These are phyloP conservation scores for Aspergillus sp. DNA, from an alignment of 2,329 filamentous ascomycete genomes.

Conservation along the genomic window DNA sequence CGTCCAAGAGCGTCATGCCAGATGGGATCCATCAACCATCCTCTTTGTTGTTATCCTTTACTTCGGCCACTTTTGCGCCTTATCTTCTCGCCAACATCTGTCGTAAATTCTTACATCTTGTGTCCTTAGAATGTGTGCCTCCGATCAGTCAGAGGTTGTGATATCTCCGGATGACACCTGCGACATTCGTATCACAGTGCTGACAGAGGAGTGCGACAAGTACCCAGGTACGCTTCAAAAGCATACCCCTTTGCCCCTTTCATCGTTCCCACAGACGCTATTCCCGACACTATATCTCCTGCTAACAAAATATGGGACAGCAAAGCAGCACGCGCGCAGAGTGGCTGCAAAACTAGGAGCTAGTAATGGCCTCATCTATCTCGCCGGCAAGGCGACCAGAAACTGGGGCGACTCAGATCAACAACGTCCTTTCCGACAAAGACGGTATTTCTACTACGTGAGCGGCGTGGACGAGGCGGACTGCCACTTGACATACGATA, in stretches of 20 bases:
- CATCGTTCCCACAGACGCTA: not conserved
- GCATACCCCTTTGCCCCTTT: not conserved
- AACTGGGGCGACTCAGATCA: conserved; percentile 64
- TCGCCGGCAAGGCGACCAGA: conserved; percentile 56
- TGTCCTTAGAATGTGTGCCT: conserved; percentile 22
- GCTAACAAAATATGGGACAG: conserved; percentile 32
- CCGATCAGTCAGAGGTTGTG: conserved; percentile 24
- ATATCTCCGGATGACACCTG: conserved; percentile 33
- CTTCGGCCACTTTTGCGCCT: not conserved
- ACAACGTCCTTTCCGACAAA: conserved; percentile 60
- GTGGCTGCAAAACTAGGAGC: conserved; percentile 50
- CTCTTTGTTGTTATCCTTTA: not conserved
- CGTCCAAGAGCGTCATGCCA: conserved; percentile 6
- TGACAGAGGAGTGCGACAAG: conserved; percentile 41
- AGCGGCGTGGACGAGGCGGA: conserved; percentile 59
- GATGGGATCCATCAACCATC: not conserved
- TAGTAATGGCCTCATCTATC: conserved; percentile 59
- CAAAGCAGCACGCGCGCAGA: conserved; percentile 55
- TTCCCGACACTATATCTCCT: not conserved
- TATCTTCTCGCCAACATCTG: not conserved
- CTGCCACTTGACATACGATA: conserved; percentile 62
- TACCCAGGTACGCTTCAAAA: conserved; percentile 41
- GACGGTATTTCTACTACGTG: conserved; percentile 66
- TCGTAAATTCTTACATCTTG: not conserved
- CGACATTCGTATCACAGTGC: conserved; percentile 34